Evolutionary conservation across 345 rosid species (phyloP), one percentile per base, ranked within the genome.

Genomic region (Murraya paniculata): DNA sequence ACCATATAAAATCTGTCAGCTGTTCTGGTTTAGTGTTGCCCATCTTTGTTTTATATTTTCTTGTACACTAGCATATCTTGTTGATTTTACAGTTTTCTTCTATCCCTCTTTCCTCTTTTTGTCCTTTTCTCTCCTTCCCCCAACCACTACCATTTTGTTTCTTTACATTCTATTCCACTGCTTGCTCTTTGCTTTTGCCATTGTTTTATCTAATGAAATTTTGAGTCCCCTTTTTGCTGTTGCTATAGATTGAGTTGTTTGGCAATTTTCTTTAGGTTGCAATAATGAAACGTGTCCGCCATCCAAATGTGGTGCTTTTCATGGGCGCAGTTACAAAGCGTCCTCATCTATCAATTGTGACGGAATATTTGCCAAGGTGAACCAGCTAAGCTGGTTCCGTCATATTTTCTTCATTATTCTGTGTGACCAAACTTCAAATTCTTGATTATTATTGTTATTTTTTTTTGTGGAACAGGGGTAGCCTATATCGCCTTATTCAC

Each of bases 311-410:
- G 60, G 99, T 95, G 83, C 98, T 95, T 77, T 95, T 95, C 85
- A 95, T 95, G 99, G 99, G 99, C 68, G 98, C 99, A n/a, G 98
- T 95, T 41, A 95, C 98, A 64, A 91, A 92, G 86, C 87, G 83
- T 53, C 91, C 97, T 62, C 92, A 92, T 77, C 85, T 95, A 71
- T 95, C 99, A 62, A 95, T 95, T 67, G 92, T 95, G 83, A 92
- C 98, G 62, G 98, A 95, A 77, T 95, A 95, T 79, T 87, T 95
- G 64, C 98, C 98, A 6, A 91, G 99, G 99, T 92, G 87, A 69
- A 59, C 58, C 16, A 58, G 9, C 73, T 45, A 33, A 7, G 24
- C 75, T 71, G 5, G 48, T 67, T 77, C 13, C 56, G 33, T 68
- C 25, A 55, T 57, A 50, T 27, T 21, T 64, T 11, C 36, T 75